Percentiles rank a stretch among this genome's conserved stretches.
phyloP scores from a whole-genome alignment of 2,329 filamentous ascomycete species.

The Cytospora piceae region DNA sequence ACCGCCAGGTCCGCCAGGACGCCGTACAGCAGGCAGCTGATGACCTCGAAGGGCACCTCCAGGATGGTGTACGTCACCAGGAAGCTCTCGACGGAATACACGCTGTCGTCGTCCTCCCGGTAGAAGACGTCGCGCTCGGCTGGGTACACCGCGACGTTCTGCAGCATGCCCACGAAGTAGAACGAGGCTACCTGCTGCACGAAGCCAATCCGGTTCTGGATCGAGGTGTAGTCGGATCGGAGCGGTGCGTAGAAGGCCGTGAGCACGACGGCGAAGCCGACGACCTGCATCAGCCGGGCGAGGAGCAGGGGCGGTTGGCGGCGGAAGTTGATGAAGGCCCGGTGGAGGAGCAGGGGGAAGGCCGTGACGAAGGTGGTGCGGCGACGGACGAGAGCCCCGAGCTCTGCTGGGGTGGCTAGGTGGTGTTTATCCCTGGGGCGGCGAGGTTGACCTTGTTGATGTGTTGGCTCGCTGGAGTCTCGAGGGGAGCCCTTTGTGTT shows the following conservation, averaged over 20 bases:
- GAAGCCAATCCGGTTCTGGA: constrained; percentile 76
- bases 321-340: constrained; percentile 70
- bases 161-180: constrained; percentile 78
- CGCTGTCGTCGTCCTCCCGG: constrained; percentile 73
- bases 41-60: constrained; percentile 72
- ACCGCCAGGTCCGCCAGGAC: constrained; percentile 66
- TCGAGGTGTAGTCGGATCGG: constrained; percentile 67
- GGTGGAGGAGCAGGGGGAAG: constrained; percentile 68
- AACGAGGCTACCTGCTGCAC: constrained; percentile 72
- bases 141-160: constrained; percentile 77
- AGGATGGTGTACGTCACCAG: constrained; percentile 70
- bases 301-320: constrained; percentile 67
- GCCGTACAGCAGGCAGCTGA: constrained; percentile 67
- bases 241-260: constrained; percentile 74
- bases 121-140: constrained; percentile 76
- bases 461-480: constrained; percentile 37
- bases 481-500: constrained; percentile 37
- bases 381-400: constrained; percentile 69
- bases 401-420: constrained; percentile 69
- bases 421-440: constrained; percentile 16
- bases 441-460: constrained; percentile 44
- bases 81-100: constrained; percentile 74
- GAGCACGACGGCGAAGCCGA: constrained; percentile 65
- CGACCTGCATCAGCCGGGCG: constrained; percentile 68
- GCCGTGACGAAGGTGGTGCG: constrained; percentile 64